Percentiles rank a stretch among this genome's conserved stretches.
Conservation (phyloP, 164 flowering plant genomes). For the Nymphaea thermarum region DNA sequence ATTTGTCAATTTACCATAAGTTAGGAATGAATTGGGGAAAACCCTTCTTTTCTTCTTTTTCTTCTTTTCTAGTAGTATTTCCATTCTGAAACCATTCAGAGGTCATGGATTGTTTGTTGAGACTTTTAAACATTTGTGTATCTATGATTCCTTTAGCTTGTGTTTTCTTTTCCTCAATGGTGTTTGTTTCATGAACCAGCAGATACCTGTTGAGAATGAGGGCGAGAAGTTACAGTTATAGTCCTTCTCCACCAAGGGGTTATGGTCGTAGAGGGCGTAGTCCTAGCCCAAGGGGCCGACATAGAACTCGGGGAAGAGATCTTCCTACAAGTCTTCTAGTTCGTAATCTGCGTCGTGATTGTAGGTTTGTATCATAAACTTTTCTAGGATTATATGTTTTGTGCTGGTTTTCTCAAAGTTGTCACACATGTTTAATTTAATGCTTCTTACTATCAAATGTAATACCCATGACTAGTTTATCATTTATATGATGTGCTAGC, state of each 20-base stretch:
- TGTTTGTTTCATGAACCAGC: background rate
- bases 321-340: constrained; percentile 84
- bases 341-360: constrained; percentile 77
- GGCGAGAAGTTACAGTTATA: constrained; percentile 80
- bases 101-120: too few relatives aligned
- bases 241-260: constrained; percentile 79
- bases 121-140: background rate
- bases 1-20: too few relatives aligned
- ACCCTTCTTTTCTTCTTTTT: too few relatives aligned
- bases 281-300: constrained; percentile 67
- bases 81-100: too few relatives aligned
- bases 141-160: background rate
- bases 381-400: background rate
- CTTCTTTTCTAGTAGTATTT: too few relatives aligned
- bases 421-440: background rate
- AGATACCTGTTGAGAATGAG: constrained; percentile 37
- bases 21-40: too few relatives aligned
- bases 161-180: background rate
- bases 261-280: constrained; percentile 56
- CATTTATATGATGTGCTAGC: too few relatives aligned
- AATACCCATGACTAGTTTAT: too few relatives aligned
- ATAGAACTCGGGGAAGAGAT: constrained; percentile 54
- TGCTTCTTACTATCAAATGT: background rate
- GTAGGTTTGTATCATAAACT: constrained; percentile 35
- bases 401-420: background rate